Evolutionary conservation across 352 stramenopile genomes (phyloP), one percentile per base, ranked within the genome.

Genomic region (Pythium brachiatum): DNA sequence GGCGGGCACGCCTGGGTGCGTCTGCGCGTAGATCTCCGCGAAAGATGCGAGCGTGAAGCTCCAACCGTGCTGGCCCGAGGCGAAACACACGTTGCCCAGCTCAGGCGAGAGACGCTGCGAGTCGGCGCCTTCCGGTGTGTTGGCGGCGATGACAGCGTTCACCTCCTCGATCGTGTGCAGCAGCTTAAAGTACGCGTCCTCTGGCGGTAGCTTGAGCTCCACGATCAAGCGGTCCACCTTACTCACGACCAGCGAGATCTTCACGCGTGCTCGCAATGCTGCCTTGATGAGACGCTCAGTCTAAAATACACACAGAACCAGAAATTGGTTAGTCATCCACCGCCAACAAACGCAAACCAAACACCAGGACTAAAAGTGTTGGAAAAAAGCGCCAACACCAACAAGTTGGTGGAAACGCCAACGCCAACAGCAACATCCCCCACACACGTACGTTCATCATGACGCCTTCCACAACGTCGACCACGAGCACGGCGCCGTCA

Each of bases 181-280:
- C 31, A 99, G 70, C 76, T 99, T 99, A 70, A 97, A 98, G 78
- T 99, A 99, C 41, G 96, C 94, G 76, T 99, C 98, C 7, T 83
- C 78, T 0, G 97, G 97, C 7, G 97, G 96, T 11, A 99, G 70
- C 74, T 99, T 99, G 39, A 99, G 83, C 72, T 99, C 98, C 25
- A 99, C 88, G 67, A 99, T 98, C 16, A 99, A 75, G 0, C 98
- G 94, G 76, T 99, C 98, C 41, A 99, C 86, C 75, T 99, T 99
- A 75, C 98, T 99, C 39, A 99, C 68, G 31, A 95, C 83, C 20
- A 99, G 78, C 12, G 91, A 75, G 2, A 99, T 72, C 16, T 89
- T 73, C 21, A 99, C 68, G 27, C 94, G 88, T 34, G 97, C 88
- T 16, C 79, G 67, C 44, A 99, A 75, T 25, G 95, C 90, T 41